Base-by-base conservation (phyloP, 31 red algal species). In the Bonnemaisonia californica region DNA sequence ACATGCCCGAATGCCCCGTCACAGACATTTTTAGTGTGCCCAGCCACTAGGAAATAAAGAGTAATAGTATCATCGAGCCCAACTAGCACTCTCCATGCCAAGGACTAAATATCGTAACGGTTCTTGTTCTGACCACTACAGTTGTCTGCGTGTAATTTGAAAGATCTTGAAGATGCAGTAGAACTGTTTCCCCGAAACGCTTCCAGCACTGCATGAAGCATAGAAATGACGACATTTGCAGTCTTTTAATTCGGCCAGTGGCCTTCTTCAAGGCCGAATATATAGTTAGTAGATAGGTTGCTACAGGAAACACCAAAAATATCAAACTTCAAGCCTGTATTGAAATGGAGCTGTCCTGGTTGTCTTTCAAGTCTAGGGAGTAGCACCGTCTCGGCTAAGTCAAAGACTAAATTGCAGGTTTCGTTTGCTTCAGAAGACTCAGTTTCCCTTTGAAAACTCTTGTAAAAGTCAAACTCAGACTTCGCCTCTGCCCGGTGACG, bases 41-140 rank as follows among this genome's bases (percentile, higher is more conserved):
- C 12, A 11, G 27, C 68, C 13, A 72, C 29, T 18, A 72, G 35
- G 16, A 72, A 72, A 26, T 41, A 26, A 42, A 72, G 35, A 12
- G 18, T 21, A 11, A 72, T 72, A 8, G 9, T 36, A 42, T 72
- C 68, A 42, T 72, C 23, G 13, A 42, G 35, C 8, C 29, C 19
- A 12, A 72, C 42, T 11, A 18, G 13, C 23, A 72, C 23, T 26
- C 36, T 36, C 68, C 36, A 72, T 72, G 26, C 16, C 8, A 72
- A 12, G 42, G 36, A 24, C 68, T 16, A 72, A 13, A 72, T 12
- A 27, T 42, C 26, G 12, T 42, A 72, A 27, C 18, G 12, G 12
- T 72, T 72, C 19, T 72, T 72, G 29, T 72, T 72, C 36, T 72
- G 32, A 12, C 32, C 68, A 72, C 68, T 42, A 26, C 68, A 72